Percentiles rank a stretch among this genome's conserved stretches.
These are phyloP conservation scores for Ammopiptanthus mongolicus DNA, from an alignment of 306 rosid species.

Conservation along the genomic window DNA sequence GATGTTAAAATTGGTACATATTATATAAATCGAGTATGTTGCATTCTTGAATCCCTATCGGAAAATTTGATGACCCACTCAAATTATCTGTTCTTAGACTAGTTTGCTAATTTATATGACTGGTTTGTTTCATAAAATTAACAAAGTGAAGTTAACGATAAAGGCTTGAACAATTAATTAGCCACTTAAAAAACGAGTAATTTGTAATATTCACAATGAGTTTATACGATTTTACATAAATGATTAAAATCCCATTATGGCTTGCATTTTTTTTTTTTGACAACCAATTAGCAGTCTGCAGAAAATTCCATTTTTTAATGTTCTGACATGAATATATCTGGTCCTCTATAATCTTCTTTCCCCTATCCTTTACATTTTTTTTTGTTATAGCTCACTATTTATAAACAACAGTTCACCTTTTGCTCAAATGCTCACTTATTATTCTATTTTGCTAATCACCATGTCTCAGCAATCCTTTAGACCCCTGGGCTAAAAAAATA, in stretches of 20 bases:
- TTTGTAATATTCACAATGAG: not conserved
- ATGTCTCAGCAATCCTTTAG: not conserved
- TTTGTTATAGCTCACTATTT: not conserved
- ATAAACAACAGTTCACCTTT: not conserved
- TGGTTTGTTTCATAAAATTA: not conserved
- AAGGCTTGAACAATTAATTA: not conserved
- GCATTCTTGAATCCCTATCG: not conserved
- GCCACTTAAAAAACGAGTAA: not conserved
- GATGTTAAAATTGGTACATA: too few species aligned
- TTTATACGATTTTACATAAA: not conserved
- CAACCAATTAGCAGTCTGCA: not conserved
- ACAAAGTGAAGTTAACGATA: not conserved
- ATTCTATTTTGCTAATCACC: not conserved
- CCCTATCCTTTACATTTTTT: not conserved
- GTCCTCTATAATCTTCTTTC: not conserved
- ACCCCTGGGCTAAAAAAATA: not conserved
- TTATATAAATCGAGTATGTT: too few species aligned
- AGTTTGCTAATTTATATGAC: not conserved
- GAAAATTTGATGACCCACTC: not conserved
- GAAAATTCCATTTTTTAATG: not conserved
- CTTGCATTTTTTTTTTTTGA: not conserved
- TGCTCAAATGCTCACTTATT: not conserved
- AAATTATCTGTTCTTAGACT: not conserved
- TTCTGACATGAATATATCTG: not conserved
- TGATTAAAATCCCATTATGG: not conserved